Evolutionary conservation across 2,329 filamentous ascomycete genomes (phyloP), one percentile per base, ranked within the genome.

Genomic region (Triangularia setosa): DNA sequence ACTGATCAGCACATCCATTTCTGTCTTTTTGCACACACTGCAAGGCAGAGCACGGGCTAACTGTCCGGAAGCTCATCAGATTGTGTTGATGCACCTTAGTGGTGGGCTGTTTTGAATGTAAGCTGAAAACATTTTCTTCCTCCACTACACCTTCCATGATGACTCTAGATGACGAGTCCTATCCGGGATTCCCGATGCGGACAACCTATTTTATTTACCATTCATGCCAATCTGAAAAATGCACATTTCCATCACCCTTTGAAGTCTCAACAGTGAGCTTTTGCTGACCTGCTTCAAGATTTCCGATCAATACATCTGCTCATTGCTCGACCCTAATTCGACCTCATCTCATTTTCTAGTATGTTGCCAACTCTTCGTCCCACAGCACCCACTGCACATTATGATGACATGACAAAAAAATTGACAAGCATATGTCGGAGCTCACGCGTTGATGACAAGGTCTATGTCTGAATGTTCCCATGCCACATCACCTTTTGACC

Each of bases 361-460:
- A 55, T 16, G 52, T 55, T 55, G 12, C 4, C 52, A 3, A 4
- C 52, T 16, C 73, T 77, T 61, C 25, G 3, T 25, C 27, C 25
- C 56, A 60, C 55, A 61, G 27, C 61, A 27, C 61, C 25, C 56
- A 60, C 55, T 61, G 27, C 61, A 35, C 78, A 72, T 73, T 72
- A 87, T 95, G 92, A 95, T 95, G 91, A 95, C 84, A 78, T 83
- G 86, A 92, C 89, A 86, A 83, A 81, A 85, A 80, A 89, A 87
- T 87, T 62, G 92, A 96, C 92, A 96, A 96, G 92, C 92, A 96
- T 96, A 96, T 96, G 92, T 96, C 92, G 84, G 89, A 96, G 92
- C 87, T 83, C 80, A 76, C 76, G 81, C 80, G 66, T 73, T 74
- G 78, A 83, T 75, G 84, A 86, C 72, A 79, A 40, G 48, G 78